Conservation (phyloP, 2,329 filamentous ascomycete species). For the Colletotrichum tropicale region DNA sequence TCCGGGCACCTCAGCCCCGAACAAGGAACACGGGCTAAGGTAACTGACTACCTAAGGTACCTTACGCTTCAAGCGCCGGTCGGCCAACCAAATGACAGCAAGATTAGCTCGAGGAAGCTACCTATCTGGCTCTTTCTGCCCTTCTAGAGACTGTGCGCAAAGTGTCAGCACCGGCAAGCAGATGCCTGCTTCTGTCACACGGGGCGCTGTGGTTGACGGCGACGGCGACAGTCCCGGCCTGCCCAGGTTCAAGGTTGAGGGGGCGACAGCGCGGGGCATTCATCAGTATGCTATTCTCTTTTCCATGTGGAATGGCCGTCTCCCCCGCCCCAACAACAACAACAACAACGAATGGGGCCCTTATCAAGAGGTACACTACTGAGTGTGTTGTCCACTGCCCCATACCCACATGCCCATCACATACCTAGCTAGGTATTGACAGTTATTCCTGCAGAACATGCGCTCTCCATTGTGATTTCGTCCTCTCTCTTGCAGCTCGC, state of each 20-base stretch:
- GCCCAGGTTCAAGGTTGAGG: slow-evolving; percentile 10
- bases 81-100: background rate
- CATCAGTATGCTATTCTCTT: slow-evolving; percentile 12
- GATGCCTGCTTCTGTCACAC: background rate
- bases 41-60: background rate
- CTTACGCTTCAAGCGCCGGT: background rate
- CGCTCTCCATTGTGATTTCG: background rate
- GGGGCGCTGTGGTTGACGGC: background rate
- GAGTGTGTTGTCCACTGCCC: background rate
- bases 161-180: background rate
- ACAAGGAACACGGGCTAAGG: background rate
- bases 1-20: background rate
- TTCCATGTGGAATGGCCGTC: slow-evolving; percentile 14
- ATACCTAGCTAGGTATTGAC: background rate
- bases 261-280: slow-evolving; percentile 17
- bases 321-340: background rate
- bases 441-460: background rate
- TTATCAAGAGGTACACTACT: background rate
- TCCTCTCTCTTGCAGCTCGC: background rate
- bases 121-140: background rate
- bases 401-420: background rate
- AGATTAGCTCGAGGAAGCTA: background rate
- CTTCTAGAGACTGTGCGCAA: background rate
- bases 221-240: background rate
- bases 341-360: background rate